phyloP scores from a whole-genome alignment of 345 rosid species.

The Pelargonium nanum region DNA sequence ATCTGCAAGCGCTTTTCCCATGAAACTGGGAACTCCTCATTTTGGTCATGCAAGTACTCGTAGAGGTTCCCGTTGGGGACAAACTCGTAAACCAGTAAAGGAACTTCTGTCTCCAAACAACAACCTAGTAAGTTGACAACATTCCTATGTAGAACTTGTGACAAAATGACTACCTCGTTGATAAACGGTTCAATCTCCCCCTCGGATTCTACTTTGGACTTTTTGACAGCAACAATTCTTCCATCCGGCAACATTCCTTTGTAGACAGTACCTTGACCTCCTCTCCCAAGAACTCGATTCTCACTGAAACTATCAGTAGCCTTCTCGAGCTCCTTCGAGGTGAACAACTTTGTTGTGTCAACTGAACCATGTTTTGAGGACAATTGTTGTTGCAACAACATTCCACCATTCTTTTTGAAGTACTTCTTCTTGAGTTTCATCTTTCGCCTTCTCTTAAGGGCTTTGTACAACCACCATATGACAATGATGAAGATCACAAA shows the following conservation, averaged over 20 bases:
- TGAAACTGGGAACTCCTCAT: not conserved
- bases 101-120: constrained; percentile 8
- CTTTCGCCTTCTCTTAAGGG: constrained; percentile 1
- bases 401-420: constrained; percentile 11
- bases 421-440: constrained; percentile 4
- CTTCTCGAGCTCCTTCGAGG: constrained; percentile 10
- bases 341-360: constrained; percentile 2
- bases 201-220: constrained; percentile 1
- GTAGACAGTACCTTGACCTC: constrained; percentile 16
- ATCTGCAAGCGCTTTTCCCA: constrained; percentile 12
- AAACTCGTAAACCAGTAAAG: constrained; percentile 9
- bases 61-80: constrained; percentile 11
- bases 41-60: constrained; percentile 5
- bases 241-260: constrained; percentile 17
- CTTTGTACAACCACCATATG: not conserved
- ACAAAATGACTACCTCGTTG: constrained; percentile 14
- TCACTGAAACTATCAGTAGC: constrained; percentile 10
- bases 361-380: constrained; percentile 5
- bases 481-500: constrained; percentile 4
- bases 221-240: constrained; percentile 12
- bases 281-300: constrained; percentile 9
- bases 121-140: constrained; percentile 15
- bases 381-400: constrained; percentile 8
- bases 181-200: constrained; percentile 11
- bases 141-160: constrained; percentile 13